Evolutionary conservation across 306 rosid genomes (phyloP).

Genomic region (Prunus persica): Prunus_persica_NCBIv2 NC_034011.1:13744501-13745000

Average conservation of each 20-base stretch:
- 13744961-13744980: not conserved
- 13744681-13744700: conserved; percentile 17
- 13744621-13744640: conserved; percentile 50
- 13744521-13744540: conserved; percentile 25
- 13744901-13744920: too few relatives aligned
- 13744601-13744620: conserved; percentile 68
- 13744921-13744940: not conserved
- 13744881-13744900: not conserved
- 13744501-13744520: conserved; percentile 20
- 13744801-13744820: not conserved
- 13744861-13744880: not conserved
- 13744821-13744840: not conserved
- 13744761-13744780: conserved; percentile 39
- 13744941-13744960: not conserved
- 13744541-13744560: conserved; percentile 30
- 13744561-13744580: conserved; percentile 24
- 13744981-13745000: not conserved
- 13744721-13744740: conserved; percentile 32
- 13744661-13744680: conserved; percentile 63
- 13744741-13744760: conserved; percentile 50
- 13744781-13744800: not conserved
- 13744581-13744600: conserved; percentile 65
- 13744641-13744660: conserved; percentile 47
- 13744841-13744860: not conserved
- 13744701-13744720: conserved; percentile 29